Conservation (phyloP, 306 rosid species). For the Lithocarpus polystachyus region DNA sequence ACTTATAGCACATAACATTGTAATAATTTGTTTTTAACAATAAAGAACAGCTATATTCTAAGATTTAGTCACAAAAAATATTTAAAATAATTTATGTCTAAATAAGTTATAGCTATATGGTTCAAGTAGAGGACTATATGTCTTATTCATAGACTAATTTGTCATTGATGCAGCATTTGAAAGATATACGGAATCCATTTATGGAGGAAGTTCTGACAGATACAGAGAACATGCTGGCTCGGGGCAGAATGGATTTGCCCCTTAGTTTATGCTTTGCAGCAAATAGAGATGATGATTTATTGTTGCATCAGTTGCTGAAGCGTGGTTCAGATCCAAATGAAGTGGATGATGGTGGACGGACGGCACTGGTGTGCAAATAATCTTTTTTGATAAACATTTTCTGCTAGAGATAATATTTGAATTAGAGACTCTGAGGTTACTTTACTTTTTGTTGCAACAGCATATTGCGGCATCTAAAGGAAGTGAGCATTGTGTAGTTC, state of each 20-base stretch:
- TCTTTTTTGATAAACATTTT: background rate
- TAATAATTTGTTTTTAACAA: background rate
- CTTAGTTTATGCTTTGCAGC: conserved; percentile 65
- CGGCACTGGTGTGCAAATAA: conserved; percentile 54
- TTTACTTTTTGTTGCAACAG: conserved; percentile 36
- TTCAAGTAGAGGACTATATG: conserved; percentile 3
- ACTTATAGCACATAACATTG: background rate
- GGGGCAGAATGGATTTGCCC: conserved; percentile 59
- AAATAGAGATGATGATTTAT: conserved; percentile 39
- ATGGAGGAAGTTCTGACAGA: conserved; percentile 50
- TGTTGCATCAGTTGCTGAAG: conserved; percentile 50
- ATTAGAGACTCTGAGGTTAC: background rate
- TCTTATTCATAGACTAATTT: background rate
- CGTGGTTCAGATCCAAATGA: conserved; percentile 70
- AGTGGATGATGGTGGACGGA: conserved; percentile 43
- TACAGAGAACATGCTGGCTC: conserved; percentile 51
- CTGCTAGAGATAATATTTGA: background rate
- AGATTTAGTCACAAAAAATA: background rate
- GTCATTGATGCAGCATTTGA: conserved; percentile 46
- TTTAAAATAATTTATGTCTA: background rate
- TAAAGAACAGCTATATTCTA: background rate
- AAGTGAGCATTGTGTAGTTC: conserved; percentile 38
- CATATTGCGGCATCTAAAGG: conserved; percentile 67
- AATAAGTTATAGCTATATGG: background rate
- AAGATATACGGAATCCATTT: conserved; percentile 28